Conservation (phyloP, 2,329 filamentous ascomycete genomes). For the Tympanopsis confertula region DNA sequence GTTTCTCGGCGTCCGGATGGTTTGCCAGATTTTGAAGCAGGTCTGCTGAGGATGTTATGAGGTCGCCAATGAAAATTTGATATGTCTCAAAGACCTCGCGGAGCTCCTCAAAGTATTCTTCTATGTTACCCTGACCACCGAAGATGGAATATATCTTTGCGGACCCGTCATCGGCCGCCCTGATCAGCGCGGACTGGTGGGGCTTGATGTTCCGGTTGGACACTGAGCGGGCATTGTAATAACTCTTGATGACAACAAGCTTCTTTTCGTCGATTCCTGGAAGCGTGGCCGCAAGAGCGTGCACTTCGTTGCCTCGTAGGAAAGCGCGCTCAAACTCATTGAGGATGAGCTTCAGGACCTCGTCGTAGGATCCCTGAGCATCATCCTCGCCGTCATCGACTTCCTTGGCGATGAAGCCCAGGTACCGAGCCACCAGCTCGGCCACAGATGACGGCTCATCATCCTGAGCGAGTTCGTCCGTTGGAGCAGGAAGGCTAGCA, state of each 20-base stretch:
- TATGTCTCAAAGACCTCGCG: conserved; percentile 86
- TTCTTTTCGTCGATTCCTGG: conserved; percentile 92
- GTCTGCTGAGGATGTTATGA: conserved; percentile 71
- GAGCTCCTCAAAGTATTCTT: conserved; percentile 98
- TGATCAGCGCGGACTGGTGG: conserved; percentile 84
- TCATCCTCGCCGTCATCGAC: conserved; percentile 90
- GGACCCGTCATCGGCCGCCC: conserved; percentile 72
- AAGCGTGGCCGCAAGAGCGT: conserved; percentile 73
- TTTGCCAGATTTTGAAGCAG: conserved; percentile 76
- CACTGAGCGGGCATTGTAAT: conserved; percentile 80
- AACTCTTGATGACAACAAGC: conserved; percentile 75
- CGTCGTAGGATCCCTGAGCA: conserved; percentile 74
- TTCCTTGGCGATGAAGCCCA: conserved; percentile 79
- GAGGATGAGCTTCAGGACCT: conserved; percentile 81
- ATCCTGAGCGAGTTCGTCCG: conserved; percentile 94
- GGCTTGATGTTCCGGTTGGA: conserved; percentile 77
- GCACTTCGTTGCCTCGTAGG: conserved; percentile 89
- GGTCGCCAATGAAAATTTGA: conserved; percentile 76
- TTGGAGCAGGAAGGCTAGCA: conserved; percentile 74
- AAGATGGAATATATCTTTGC: conserved; percentile 89
- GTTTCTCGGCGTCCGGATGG: conserved; percentile 79
- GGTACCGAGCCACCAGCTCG: conserved; percentile 85
- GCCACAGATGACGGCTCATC: conserved; percentile 95
- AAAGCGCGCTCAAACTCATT: conserved; percentile 96
- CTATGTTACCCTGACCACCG: conserved; percentile 94